These are phyloP conservation scores for Melocanna baccifera DNA, from an alignment of 176 grass and related monocot genomes.

Conservation along the genomic window DNA sequence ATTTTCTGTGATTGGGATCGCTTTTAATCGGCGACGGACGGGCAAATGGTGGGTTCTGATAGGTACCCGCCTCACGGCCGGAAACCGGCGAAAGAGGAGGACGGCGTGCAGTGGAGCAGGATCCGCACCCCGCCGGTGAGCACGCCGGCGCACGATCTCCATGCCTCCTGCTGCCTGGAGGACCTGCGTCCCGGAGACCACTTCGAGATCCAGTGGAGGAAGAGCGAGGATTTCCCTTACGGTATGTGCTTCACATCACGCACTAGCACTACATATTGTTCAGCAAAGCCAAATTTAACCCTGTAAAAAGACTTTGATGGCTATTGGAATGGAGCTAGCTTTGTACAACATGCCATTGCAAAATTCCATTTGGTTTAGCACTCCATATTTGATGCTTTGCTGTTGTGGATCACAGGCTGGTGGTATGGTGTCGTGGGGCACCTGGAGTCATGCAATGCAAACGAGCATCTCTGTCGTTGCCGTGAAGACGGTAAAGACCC, in stretches of 20 bases:
- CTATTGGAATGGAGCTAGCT: too few relatives aligned
- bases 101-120: conserved; percentile 65
- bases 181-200: conserved; percentile 60
- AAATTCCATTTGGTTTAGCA: background rate
- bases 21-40: background rate
- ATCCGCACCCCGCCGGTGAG: conserved; percentile 56
- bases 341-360: background rate
- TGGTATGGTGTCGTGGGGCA: conserved; percentile 93
- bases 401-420: conserved; percentile 57
- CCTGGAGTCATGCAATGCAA: conserved; percentile 53
- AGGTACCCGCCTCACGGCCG: conserved; percentile 84
- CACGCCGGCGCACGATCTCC: conserved; percentile 60
- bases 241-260: conserved; percentile 29
- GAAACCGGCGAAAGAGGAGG: conserved; percentile 68
- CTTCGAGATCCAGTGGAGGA: conserved; percentile 94
- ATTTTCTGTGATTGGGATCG: background rate
- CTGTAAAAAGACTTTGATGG: too few relatives aligned
- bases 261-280: background rate
- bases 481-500: conserved; percentile 60
- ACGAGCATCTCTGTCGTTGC: conserved; percentile 72
- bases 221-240: conserved; percentile 90
- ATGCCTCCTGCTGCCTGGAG: conserved; percentile 55
- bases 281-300: background rate
- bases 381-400: conserved; percentile 5
- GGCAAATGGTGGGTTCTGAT: background rate